Percentiles rank a stretch among this genome's conserved stretches.
Evolutionary conservation across 106 monocot genomes (phyloP).

Genomic region (Hemerocallis citrina): DNA sequence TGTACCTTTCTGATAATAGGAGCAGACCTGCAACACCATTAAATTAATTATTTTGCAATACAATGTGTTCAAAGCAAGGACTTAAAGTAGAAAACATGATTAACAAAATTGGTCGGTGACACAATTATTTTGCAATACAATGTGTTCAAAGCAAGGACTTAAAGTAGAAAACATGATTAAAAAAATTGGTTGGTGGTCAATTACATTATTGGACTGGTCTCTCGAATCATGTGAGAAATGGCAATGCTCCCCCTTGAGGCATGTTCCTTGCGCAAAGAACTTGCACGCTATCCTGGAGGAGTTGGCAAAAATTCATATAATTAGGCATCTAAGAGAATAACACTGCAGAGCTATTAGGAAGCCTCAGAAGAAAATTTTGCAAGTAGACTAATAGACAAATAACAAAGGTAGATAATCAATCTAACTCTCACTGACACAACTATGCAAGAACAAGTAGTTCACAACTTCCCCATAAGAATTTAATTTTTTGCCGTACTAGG

Average conservation of each 20-base stretch:
- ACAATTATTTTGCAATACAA: conserved; percentile 71
- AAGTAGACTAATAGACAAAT: no score
- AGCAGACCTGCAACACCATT: conserved; percentile 44
- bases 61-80: neutral
- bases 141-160: no score
- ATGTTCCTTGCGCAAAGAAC: conserved; percentile 84
- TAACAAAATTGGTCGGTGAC: conserved; percentile 15
- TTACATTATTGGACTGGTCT: conserved; percentile 82
- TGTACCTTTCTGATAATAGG: conserved; percentile 90
- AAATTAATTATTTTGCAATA: neutral
- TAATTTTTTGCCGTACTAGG: no score
- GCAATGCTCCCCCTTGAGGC: conserved; percentile 89
- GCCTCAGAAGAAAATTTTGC: no score
- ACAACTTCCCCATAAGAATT: no score
- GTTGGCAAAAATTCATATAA: neutral
- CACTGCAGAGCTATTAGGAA: no score
- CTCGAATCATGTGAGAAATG: conserved; percentile 97
- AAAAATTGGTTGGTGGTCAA: no score
- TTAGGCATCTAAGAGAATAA: no score
- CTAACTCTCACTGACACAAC: no score
- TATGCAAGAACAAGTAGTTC: no score
- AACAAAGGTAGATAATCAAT: no score
- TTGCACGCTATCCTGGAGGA: conserved; percentile 78
- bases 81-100: neutral
- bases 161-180: no score